phyloP scores from a whole-genome alignment of 2,329 filamentous ascomycete species.

The Orbilia ellipsospora region DNA sequence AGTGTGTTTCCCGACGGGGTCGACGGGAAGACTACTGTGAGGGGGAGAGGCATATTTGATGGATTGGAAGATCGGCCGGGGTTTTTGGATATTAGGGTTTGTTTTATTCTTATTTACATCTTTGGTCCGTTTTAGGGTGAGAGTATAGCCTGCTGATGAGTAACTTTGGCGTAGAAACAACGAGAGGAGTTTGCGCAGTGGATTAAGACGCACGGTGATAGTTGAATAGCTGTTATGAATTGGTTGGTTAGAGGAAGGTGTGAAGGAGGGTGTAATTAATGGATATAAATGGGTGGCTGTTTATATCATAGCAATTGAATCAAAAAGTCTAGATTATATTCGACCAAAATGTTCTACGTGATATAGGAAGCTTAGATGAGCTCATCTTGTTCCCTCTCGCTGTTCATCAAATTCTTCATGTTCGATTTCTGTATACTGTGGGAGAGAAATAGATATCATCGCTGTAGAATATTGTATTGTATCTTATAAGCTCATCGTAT shows the following conservation, averaged over 20 bases:
- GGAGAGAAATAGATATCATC: too few species aligned
- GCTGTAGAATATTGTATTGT: too few species aligned
- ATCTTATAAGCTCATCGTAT: too few species aligned
- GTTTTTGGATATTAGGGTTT: slow-evolving; percentile 84
- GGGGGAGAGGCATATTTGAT: slow-evolving; percentile 85
- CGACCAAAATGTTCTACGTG: too few species aligned
- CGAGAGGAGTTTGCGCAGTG: slow-evolving; percentile 75
- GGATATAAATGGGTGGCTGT: background rate
- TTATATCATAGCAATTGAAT: too few species aligned
- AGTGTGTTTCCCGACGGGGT: slow-evolving; percentile 67
- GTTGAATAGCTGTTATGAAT: slow-evolving; percentile 2
- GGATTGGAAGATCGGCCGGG: slow-evolving; percentile 81
- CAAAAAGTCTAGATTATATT: too few species aligned
- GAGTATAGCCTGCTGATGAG: slow-evolving; percentile 29
- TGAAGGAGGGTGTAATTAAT: background rate
- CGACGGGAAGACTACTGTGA: slow-evolving; percentile 72
- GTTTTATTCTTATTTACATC: slow-evolving; percentile 53
- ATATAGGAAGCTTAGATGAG: too few species aligned
- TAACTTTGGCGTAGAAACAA: slow-evolving; percentile 67
- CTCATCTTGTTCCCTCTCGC: too few species aligned
- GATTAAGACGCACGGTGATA: slow-evolving; percentile 41
- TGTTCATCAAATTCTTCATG: too few species aligned
- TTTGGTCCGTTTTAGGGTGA: slow-evolving; percentile 5
- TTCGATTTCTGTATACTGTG: too few species aligned
- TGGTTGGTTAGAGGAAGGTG: background rate